Evolutionary conservation across 768 basidiomycete genomes (phyloP).

Genomic region (Russula dissimulans): DNA sequence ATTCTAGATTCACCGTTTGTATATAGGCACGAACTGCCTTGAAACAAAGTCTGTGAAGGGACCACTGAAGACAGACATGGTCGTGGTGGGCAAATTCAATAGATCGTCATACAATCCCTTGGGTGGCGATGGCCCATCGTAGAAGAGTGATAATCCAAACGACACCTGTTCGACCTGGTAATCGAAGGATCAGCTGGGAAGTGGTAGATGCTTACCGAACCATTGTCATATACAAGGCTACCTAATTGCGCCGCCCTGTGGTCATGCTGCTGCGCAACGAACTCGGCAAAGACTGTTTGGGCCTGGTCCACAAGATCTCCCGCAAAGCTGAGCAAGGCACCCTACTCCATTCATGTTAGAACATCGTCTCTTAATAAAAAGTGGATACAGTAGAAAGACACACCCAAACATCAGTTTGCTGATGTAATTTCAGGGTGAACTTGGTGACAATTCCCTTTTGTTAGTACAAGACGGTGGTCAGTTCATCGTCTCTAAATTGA

Average conservation of each 20-base stretch:
- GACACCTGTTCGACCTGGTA: slow-evolving; percentile 17
- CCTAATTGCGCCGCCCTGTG: neutral
- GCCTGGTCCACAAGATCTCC: neutral
- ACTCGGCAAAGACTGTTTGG: neutral
- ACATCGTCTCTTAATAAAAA: neutral
- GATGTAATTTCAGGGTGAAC: slow-evolving; percentile 1
- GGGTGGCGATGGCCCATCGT: slow-evolving; percentile 42
- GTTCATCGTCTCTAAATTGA: no score
- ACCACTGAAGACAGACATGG: slow-evolving; percentile 28
- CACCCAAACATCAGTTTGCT: slow-evolving; percentile 14
- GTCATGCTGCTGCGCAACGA: neutral
- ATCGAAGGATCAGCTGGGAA: neutral
- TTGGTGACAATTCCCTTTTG: slow-evolving; percentile 15
- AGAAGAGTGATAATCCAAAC: slow-evolving; percentile 32
- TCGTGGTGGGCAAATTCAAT: slow-evolving; percentile 30
- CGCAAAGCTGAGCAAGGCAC: neutral
- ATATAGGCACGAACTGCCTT: slow-evolving; percentile 23
- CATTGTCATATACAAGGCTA: neutral
- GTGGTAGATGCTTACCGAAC: slow-evolving; percentile 28
- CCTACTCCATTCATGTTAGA: neutral
- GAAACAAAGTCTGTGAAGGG: slow-evolving; percentile 30
- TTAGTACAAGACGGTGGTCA: neutral
- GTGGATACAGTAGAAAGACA: neutral
- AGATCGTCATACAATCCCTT: slow-evolving; percentile 39
- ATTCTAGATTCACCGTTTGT: slow-evolving; percentile 2